Conservation (phyloP, 495 filamentous ascomycete genomes). For the Antarctomyces pellizariae region DNA sequence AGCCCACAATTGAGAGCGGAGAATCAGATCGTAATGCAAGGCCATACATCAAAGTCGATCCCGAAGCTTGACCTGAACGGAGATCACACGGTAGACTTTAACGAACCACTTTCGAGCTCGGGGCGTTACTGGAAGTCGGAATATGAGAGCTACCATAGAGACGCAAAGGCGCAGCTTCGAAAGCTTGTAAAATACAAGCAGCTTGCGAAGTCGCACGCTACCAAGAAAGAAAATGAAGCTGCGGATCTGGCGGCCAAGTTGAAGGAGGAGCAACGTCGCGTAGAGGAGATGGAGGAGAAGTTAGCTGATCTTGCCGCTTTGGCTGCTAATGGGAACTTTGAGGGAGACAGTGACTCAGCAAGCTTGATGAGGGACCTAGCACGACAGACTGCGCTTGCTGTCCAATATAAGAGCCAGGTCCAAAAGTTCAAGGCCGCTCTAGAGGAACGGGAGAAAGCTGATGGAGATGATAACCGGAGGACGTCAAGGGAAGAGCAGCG, state of each 20-base stretch:
- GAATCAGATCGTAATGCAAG: conserved; percentile 7
- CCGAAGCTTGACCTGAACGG: conserved; percentile 16
- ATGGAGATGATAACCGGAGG: conserved; percentile 11
- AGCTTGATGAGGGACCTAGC: conserved; percentile 29
- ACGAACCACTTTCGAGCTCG: conserved; percentile 59
- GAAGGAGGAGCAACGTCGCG: conserved; percentile 13
- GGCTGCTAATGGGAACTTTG: conserved; percentile 17
- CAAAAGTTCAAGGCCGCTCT: conserved; percentile 32
- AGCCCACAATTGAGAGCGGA: conserved; percentile 12
- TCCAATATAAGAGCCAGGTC: conserved; percentile 43
- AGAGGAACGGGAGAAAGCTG: conserved; percentile 18
- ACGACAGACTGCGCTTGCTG: conserved; percentile 40
- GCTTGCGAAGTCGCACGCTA: conserved; percentile 69
- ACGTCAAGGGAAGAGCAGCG: conserved; percentile 11
- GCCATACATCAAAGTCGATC: conserved; percentile 6
- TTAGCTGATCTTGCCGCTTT: conserved; percentile 35
- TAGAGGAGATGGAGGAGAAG: conserved; percentile 24
- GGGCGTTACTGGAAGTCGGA: conserved; percentile 88
- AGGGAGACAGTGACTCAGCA: conserved; percentile 21
- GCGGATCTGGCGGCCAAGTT: conserved; percentile 47
- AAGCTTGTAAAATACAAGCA: conserved; percentile 59
- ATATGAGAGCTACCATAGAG: conserved; percentile 58
- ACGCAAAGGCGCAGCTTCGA: conserved; percentile 58
- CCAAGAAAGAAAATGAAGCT: conserved; percentile 68
- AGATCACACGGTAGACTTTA: conserved; percentile 54